Evolutionary conservation across 2,329 filamentous ascomycete species (phyloP).

Genomic region (Sordariomycetes sp.): DNA sequence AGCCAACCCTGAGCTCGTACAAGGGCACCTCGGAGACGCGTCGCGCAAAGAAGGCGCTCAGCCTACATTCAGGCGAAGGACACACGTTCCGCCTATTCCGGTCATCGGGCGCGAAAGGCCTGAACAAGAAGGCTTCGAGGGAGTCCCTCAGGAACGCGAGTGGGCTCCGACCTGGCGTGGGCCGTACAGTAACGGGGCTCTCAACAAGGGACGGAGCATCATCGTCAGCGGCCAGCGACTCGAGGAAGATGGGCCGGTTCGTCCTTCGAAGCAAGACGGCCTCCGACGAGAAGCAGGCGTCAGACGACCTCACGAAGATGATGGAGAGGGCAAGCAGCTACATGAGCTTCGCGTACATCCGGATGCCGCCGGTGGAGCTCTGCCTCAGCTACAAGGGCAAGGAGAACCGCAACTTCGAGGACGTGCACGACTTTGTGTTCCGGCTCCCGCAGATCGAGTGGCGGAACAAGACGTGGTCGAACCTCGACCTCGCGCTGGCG

Average conservation of each 20-base stretch:
- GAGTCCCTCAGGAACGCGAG: conserved; percentile 39
- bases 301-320: conserved; percentile 94
- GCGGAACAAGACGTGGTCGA: conserved; percentile 98
- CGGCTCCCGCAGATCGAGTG: conserved; percentile 89
- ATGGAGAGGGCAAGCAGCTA: conserved; percentile 90
- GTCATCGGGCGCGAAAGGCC: conserved; percentile 25
- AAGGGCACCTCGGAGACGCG: conserved; percentile 13
- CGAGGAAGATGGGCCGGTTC: conserved; percentile 2
- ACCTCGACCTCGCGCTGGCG: conserved; percentile 82
- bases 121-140: conserved; percentile 40
- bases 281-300: conserved; percentile 25
- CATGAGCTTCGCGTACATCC: conserved; percentile 94
- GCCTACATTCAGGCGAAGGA: conserved; percentile 35
- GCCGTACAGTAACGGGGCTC: conserved; percentile 32
- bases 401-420: conserved; percentile 88
- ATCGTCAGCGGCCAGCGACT: neutral
- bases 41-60: conserved; percentile 34
- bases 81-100: conserved; percentile 43
- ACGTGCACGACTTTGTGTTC: conserved; percentile 97
- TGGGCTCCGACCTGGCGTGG: conserved; percentile 30
- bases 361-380: conserved; percentile 87
- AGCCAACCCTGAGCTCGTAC: conserved; percentile 65
- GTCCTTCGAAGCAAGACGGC: conserved; percentile 1
- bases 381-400: conserved; percentile 96
- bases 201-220: neutral